These are phyloP conservation scores for Phyllosticta ampelicida DNA, from an alignment of 2,329 filamentous ascomycete genomes.

Conservation along the genomic window DNA sequence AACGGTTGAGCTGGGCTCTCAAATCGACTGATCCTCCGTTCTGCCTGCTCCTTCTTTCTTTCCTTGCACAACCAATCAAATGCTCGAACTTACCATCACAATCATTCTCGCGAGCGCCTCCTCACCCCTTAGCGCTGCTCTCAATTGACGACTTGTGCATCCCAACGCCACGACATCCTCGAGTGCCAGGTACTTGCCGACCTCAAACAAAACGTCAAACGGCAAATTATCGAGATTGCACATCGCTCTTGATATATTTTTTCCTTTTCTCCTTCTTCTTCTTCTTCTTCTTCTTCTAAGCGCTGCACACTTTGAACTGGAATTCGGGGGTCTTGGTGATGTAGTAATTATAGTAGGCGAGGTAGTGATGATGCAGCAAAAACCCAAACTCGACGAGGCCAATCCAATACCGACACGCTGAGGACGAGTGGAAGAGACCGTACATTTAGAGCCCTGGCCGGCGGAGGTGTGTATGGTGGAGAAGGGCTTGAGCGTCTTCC, in stretches of 20 bases:
- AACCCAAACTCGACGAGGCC: background rate
- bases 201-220: slow-evolving; percentile 53
- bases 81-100: slow-evolving; percentile 40
- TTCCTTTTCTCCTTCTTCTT: too few species aligned
- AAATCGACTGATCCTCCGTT: too few species aligned
- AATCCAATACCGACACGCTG: background rate
- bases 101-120: slow-evolving; percentile 47
- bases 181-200: slow-evolving; percentile 45
- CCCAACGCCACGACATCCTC: slow-evolving; percentile 44
- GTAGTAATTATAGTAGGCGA: background rate
- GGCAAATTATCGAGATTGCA: slow-evolving; percentile 40
- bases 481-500: too few species aligned
- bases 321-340: background rate
- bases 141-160: slow-evolving; percentile 42
- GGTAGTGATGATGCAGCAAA: too few species aligned
- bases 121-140: slow-evolving; percentile 38
- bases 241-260: too few species aligned
- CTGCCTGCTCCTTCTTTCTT: too few species aligned
- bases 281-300: too few species aligned
- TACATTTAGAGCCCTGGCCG: background rate
- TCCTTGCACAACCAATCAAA: too few species aligned
- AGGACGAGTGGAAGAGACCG: background rate
- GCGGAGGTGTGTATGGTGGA: background rate
- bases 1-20: too few species aligned
- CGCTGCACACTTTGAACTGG: too few species aligned